These are phyloP conservation scores for Monosporascus sp. DNA, from an alignment of 2,329 filamentous ascomycete species.

Conservation along the genomic window DNA sequence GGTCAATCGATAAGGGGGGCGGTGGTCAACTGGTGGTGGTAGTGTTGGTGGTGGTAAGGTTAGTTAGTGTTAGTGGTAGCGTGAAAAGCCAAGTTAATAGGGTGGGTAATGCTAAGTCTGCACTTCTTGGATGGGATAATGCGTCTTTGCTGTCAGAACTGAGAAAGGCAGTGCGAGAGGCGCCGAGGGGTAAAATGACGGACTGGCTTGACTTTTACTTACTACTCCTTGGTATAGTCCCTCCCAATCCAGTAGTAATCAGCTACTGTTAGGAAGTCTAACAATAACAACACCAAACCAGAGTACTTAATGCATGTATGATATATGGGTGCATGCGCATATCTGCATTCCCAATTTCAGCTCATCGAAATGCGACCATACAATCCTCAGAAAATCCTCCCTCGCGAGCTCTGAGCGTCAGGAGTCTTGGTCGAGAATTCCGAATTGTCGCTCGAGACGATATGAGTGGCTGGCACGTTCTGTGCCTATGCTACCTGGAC, in stretches of 20 bases:
- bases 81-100: neutral
- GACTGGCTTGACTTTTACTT: too few relatives aligned
- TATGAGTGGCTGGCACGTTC: constrained; percentile 32
- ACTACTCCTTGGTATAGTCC: too few relatives aligned
- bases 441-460: constrained; percentile 25
- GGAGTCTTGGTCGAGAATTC: constrained; percentile 13
- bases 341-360: neutral
- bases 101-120: neutral
- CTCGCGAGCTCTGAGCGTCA: constrained; percentile 11
- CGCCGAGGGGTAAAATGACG: too few relatives aligned
- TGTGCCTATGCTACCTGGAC: constrained; percentile 22
- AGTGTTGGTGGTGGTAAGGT: neutral
- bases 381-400: neutral
- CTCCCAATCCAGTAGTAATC: too few relatives aligned
- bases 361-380: neutral
- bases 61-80: neutral
- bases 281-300: too few relatives aligned
- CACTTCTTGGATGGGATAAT: neutral
- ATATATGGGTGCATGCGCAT: neutral
- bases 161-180: too few relatives aligned
- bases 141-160: neutral
- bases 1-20: neutral
- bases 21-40: neutral
- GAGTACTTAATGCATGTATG: too few relatives aligned
- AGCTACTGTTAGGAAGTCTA: too few relatives aligned